phyloP scores from a whole-genome alignment of 225 moss, liverwort and hornwort genomes.

The Polytrichum commune region DNA sequence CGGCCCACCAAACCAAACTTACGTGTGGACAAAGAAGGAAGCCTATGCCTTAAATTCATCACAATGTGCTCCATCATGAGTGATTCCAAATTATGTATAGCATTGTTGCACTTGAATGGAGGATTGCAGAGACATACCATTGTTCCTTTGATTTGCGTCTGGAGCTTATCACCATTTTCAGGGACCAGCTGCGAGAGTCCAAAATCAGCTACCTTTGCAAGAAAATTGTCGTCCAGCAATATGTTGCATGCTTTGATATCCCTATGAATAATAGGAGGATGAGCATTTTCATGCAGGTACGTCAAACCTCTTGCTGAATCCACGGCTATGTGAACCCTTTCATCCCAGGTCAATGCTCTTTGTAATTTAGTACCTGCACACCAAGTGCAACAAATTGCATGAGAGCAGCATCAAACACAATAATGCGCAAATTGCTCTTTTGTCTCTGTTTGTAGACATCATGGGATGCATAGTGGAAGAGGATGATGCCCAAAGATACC shows the following conservation, averaged over 20 bases:
- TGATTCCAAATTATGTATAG: no score
- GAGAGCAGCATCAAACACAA: no score
- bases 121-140: conserved; percentile 27
- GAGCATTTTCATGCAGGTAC: conserved; percentile 45
- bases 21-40: no score
- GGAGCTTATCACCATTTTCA: background rate
- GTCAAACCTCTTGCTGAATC: conserved; percentile 50
- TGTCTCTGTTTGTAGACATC: no score
- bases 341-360: conserved; percentile 35
- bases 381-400: no score
- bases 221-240: conserved; percentile 35
- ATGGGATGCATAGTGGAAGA: no score
- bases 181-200: conserved; percentile 32
- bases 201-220: conserved; percentile 52
- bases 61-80: no score
- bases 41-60: no score
- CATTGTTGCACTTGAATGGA: no score
- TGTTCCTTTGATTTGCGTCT: conserved; percentile 70
- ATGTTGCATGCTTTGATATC: conserved; percentile 54
- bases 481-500: no score
- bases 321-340: conserved; percentile 37
- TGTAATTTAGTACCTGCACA: conserved; percentile 23
- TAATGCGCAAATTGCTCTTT: no score
- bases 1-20: no score
- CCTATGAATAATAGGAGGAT: conserved; percentile 48